A percentile compares a stretch with the other conserved stretches of the same genome.
phyloP scores from a whole-genome alignment of 108 stramenopile genomes.

The Epithemia pelagica region DNA sequence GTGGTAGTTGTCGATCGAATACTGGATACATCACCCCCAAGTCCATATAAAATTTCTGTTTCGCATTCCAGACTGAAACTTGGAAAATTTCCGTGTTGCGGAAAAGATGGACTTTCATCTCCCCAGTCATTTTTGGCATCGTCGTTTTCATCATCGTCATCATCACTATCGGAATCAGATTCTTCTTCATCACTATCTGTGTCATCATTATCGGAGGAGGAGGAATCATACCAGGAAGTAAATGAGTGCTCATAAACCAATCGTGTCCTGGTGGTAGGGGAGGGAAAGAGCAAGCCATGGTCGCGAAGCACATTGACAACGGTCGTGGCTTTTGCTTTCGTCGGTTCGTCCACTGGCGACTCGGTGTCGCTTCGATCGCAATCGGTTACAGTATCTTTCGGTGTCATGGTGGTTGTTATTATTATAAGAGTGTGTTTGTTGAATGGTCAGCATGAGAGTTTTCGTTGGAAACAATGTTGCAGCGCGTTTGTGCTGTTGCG shows the following conservation, averaged over 20 bases:
- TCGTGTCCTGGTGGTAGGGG: not conserved
- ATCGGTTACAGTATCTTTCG: not conserved
- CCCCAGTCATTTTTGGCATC: not conserved
- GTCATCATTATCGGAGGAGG: not conserved
- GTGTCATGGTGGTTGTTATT: not conserved
- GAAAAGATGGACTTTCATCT: not conserved
- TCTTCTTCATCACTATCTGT: not conserved
- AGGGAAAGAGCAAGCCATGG: not conserved
- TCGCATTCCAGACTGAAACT: too few species aligned
- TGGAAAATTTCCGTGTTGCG: not conserved
- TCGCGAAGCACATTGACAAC: not conserved
- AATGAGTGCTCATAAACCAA: not conserved
- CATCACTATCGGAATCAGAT: too few species aligned
- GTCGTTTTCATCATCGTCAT: not conserved
- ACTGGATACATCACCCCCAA: not conserved
- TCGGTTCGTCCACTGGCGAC: not conserved
- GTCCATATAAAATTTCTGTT: too few species aligned
- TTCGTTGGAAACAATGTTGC: too few species aligned
- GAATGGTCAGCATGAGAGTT: too few species aligned
- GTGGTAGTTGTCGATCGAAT: not conserved
- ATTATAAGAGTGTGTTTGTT: too few species aligned
- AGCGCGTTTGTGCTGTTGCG: too few species aligned
- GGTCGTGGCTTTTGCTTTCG: not conserved
- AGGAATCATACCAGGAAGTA: not conserved
- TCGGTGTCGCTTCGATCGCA: not conserved